These are phyloP conservation scores for Hypoxylon sp. DNA, from an alignment of 2,329 filamentous ascomycete species.

Conservation along the genomic window DNA sequence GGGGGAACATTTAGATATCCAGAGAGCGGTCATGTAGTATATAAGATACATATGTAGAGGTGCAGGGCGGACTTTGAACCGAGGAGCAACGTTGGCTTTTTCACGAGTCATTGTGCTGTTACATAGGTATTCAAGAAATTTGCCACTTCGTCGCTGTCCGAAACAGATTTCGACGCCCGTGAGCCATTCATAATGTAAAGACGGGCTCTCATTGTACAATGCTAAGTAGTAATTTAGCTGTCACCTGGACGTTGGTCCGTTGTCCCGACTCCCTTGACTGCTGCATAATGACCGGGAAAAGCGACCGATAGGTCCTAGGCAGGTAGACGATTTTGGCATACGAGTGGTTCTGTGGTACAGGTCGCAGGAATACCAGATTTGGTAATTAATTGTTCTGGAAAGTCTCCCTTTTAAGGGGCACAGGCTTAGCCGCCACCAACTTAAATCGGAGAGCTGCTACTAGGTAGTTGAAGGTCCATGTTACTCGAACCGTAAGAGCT, in stretches of 20 bases:
- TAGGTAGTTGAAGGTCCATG: constrained; percentile 14
- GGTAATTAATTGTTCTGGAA: constrained; percentile 7
- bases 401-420: neutral
- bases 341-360: constrained; percentile 8
- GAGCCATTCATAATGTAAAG: neutral
- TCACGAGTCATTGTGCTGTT: constrained; percentile 16
- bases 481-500: constrained; percentile 16
- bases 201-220: constrained; percentile 1
- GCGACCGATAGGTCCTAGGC: constrained; percentile 8
- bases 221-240: constrained; percentile 11
- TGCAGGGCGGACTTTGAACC: constrained; percentile 13
- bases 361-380: constrained; percentile 9
- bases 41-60: neutral
- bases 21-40: neutral
- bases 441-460: constrained; percentile 5
- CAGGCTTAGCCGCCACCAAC: neutral
- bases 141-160: constrained; percentile 5
- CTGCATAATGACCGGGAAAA: constrained; percentile 19
- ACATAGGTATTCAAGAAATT: constrained; percentile 2
- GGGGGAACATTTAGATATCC: neutral
- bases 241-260: constrained; percentile 33
- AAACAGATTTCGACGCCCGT: neutral
- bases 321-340: constrained; percentile 6
- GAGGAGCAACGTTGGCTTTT: constrained; percentile 1
- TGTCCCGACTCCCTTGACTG: constrained; percentile 30